phyloP scores from a whole-genome alignment of 1,139 yeast genomes.

The Sugiyamaella japonica region DNA sequence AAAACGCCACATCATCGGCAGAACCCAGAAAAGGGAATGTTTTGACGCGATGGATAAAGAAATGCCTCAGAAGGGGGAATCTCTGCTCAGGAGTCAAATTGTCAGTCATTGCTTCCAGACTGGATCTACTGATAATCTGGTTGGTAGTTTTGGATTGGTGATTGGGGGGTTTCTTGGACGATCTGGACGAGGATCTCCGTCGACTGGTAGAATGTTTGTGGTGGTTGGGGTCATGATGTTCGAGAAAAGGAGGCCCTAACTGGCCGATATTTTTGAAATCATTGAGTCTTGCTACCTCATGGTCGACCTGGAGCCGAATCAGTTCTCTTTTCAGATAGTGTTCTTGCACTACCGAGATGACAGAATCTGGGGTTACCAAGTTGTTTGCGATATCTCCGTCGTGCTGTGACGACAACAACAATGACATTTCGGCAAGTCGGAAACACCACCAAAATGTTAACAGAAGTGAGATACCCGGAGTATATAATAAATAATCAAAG shows the following conservation, averaged over 20 bases:
- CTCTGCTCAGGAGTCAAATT: constrained; percentile 28
- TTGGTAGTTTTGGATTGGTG: background rate
- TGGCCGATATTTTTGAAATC: constrained; percentile 59
- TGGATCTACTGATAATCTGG: background rate
- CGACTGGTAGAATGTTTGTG: constrained; percentile 1
- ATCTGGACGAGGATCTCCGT: constrained; percentile 7
- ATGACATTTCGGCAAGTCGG: background rate
- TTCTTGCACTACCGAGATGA: constrained; percentile 49
- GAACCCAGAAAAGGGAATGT: constrained; percentile 73
- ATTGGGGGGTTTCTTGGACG: background rate
- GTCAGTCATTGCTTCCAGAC: background rate
- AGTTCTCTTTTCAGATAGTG: constrained; percentile 84
- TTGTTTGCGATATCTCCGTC: constrained; percentile 7
- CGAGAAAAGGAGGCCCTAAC: constrained; percentile 72
- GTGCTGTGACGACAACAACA: constrained; percentile 1
- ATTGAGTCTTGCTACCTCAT: constrained; percentile 61
- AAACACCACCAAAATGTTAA: background rate
- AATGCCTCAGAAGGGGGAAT: constrained; percentile 68
- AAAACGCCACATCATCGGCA: constrained; percentile 58
- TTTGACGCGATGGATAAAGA: constrained; percentile 59
- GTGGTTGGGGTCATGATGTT: constrained; percentile 32
- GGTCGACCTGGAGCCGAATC: constrained; percentile 57
- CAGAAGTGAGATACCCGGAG: background rate
- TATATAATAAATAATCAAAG: background rate
- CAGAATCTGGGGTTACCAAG: constrained; percentile 1